phyloP scores from a whole-genome alignment of 768 basidiomycete species.

The Lepiota brunneoincarnata region DNA sequence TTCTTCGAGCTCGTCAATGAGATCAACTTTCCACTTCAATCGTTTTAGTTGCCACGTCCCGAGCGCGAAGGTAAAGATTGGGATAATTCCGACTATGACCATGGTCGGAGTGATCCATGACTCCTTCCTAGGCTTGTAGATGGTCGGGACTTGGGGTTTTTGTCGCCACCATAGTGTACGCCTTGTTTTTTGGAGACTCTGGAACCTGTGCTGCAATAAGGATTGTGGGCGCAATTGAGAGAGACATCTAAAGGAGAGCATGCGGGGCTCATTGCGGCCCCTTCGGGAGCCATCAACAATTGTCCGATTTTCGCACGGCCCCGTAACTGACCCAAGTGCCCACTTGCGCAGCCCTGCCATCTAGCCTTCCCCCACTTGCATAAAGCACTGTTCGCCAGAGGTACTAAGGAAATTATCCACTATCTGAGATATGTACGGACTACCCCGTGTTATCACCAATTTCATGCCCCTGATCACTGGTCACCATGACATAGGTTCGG shows the following conservation, averaged over 20 bases:
- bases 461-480: not conserved
- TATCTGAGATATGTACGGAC: constrained; percentile 5
- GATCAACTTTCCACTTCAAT: constrained; percentile 89
- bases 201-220: constrained; percentile 4
- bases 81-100: constrained; percentile 78
- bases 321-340: not conserved
- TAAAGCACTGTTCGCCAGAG: not conserved
- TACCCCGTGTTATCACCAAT: not conserved
- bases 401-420: not conserved
- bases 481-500: constrained; percentile 34
- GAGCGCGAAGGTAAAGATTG: constrained; percentile 84
- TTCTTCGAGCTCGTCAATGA: constrained; percentile 92
- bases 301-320: constrained; percentile 7
- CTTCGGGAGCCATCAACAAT: not conserved
- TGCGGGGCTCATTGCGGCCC: not conserved
- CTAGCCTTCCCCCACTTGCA: not conserved
- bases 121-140: constrained; percentile 57
- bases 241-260: constrained; percentile 2
- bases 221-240: not conserved
- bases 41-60: constrained; percentile 94
- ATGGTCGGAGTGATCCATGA: constrained; percentile 69
- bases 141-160: constrained; percentile 35
- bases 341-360: not conserved
- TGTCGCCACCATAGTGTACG: constrained; percentile 12
- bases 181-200: constrained; percentile 9